Evolutionary conservation across 768 basidiomycete genomes (phyloP), one percentile per base, ranked within the genome.

Genomic region (Clitopilus passeckerianus): DNA sequence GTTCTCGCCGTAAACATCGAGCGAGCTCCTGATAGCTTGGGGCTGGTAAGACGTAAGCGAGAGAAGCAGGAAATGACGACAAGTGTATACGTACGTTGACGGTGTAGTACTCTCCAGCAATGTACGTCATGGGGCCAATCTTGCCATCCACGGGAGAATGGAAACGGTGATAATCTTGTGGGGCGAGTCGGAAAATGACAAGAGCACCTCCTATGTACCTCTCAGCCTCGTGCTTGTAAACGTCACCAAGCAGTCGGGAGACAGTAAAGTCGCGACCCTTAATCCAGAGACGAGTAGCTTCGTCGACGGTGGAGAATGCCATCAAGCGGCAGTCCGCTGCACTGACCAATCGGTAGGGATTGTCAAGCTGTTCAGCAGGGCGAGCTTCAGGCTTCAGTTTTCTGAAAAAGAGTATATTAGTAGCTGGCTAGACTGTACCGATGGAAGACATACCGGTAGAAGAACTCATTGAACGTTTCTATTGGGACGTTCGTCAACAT

Each of bases 321-420:
- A 98, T 95, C 61, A 97, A 81, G n/a, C 96, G 89, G 68, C 92
- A 98, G 75, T 99, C 96, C 1, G 95, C 97, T n/a, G 85, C 86
- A 59, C 88, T 90, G 59, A 98, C 91, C 12, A 96, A 78, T 7
- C 88, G 85, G 53, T 77, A 82, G 0, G 92, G 87, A 69, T 99
- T 85, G 0, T 89, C 81, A 0, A 86, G 89, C 8, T 74, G 71
- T 35, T 90, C 86, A 30, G 90, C 73, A 0, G 91, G 94, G 1
- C 96, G 84, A 0, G 92, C 93, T 9, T 78, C 81, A 0, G 87
- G 80, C 68, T 93, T 97, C 27, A 98, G 85, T 77, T 95, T 95
- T 30, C 94, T 88, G 67, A 67, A 23, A 16, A 20, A 34, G 44
- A 41, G 16, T 0, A 10, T 54, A 24, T 6, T 43, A 14, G 7